Conservation (phyloP, 768 basidiomycete genomes). For the Xanthoconium stramineum region DNA sequence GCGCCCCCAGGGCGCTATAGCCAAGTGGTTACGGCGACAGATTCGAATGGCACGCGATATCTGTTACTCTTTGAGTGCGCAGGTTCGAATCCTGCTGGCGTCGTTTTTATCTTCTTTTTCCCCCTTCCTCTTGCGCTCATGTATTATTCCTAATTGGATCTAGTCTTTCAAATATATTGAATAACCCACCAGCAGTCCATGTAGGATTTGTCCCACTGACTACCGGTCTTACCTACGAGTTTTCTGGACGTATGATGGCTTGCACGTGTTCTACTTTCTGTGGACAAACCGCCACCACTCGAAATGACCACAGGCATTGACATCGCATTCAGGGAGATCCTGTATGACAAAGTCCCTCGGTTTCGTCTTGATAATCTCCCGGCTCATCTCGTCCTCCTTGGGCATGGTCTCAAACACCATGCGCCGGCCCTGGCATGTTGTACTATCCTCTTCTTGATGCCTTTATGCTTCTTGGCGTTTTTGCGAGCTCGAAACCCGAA, state of each 20-base stretch:
- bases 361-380: background rate
- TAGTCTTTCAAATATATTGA: too few relatives aligned
- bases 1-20: slow-evolving; percentile 48
- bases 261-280: background rate
- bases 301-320: slow-evolving; percentile 5
- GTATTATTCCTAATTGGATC: too few relatives aligned
- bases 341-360: background rate
- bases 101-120: slow-evolving; percentile 19
- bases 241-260: too few relatives aligned
- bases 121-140: background rate
- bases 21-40: slow-evolving; percentile 79
- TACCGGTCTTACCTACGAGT: too few relatives aligned
- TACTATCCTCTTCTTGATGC: slow-evolving; percentile 9
- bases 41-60: slow-evolving; percentile 46
- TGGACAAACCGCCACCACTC: background rate
- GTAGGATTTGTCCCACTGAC: too few relatives aligned
- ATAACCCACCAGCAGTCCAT: too few relatives aligned
- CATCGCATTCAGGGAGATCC: slow-evolving; percentile 4
- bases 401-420: background rate
- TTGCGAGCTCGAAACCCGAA: slow-evolving; percentile 1
- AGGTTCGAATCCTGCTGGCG: slow-evolving; percentile 43
- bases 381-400: background rate
- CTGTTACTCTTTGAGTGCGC: slow-evolving; percentile 40
- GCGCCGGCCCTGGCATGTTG: background rate
- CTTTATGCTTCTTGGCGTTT: slow-evolving; percentile 7